Evolutionary conservation across 305 asterid species (phyloP).

Genomic region (Fraxinus angustifolia): DNA sequence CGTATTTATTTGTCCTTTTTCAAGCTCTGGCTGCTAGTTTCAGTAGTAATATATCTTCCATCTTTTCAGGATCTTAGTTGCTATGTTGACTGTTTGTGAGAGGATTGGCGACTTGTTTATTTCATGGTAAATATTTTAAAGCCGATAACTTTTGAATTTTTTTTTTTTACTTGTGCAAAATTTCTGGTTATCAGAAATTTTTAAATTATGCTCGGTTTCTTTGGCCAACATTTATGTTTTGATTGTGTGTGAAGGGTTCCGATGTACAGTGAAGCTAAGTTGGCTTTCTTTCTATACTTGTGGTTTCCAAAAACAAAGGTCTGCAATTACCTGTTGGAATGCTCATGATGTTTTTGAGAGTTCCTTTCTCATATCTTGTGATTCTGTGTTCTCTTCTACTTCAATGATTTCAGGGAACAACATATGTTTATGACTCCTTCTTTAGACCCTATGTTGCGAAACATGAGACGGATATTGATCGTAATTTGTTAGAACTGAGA

Average conservation of each 20-base stretch:
- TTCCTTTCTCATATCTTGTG: neutral
- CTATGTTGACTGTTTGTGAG: slow-evolving; percentile 35
- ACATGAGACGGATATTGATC: slow-evolving; percentile 45
- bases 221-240: neutral
- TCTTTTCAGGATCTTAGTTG: slow-evolving; percentile 41
- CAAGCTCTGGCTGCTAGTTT: neutral
- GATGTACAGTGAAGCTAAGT: slow-evolving; percentile 47
- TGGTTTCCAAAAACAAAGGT: slow-evolving; percentile 58
- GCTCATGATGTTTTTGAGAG: neutral
- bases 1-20: neutral
- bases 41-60: slow-evolving; percentile 3
- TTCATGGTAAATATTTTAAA: slow-evolving; percentile 32
- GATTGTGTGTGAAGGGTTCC: slow-evolving; percentile 41
- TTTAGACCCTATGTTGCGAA: slow-evolving; percentile 33
- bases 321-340: neutral
- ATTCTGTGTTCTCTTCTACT: neutral
- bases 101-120: slow-evolving; percentile 36
- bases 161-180: neutral
- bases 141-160: neutral
- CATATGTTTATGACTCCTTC: slow-evolving; percentile 29
- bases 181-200: neutral
- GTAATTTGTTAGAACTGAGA: slow-evolving; percentile 29
- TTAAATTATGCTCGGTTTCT: neutral
- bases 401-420: slow-evolving; percentile 36
- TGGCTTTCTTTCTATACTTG: slow-evolving; percentile 43